Evolutionary conservation across 345 rosid genomes (phyloP), one percentile per base, ranked within the genome.

Genomic region (Raphanus sativus): DNA sequence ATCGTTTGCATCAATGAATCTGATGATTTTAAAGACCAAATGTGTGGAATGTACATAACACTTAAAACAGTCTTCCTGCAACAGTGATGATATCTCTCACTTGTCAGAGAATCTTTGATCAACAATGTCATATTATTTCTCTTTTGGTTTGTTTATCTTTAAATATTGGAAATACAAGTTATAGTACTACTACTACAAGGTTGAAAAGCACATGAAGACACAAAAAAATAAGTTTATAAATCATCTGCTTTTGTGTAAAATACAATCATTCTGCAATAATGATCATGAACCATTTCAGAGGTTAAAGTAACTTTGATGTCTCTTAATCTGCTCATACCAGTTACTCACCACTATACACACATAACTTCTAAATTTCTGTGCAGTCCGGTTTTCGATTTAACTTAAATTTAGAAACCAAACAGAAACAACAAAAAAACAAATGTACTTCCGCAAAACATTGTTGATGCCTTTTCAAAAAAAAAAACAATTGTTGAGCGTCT

Each of bases 31-130:
- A 36, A 80, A 75, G 72, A 80, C 62, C 48, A 70, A 75, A 69
- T 80, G 83, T 69, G 79, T 75, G 12, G 62, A 75, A 55, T 75
- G 79, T 75, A 80, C 67, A 80, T 80, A 75, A 80, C 66, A 69
- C 45, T 61, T 25, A 26, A 26, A 48, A 29, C 36, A 62, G 59
- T 77, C 75, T 54, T 48, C 58, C 58, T 73, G 77, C 69, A 66
- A 78, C 26, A 38, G 7, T 65, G 16, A 65, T 21, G 4, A 36
- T 65, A 65, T 65, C 69, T 65, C 69, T 65, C 16, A 65, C 30
- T 64, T 13, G 13, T 64, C 68, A 36, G 10, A 36, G 68, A 64
- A 64, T 64, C 68, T 64, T 64, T 50, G 67, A 64, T 64, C 50
- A 6, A 64, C 67, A 64, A 34, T 64, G 67, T 34, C 28, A 15